Evolutionary conservation across 2,329 filamentous ascomycete species (phyloP).

Genomic region (Diaporthe caulivora): DNA sequence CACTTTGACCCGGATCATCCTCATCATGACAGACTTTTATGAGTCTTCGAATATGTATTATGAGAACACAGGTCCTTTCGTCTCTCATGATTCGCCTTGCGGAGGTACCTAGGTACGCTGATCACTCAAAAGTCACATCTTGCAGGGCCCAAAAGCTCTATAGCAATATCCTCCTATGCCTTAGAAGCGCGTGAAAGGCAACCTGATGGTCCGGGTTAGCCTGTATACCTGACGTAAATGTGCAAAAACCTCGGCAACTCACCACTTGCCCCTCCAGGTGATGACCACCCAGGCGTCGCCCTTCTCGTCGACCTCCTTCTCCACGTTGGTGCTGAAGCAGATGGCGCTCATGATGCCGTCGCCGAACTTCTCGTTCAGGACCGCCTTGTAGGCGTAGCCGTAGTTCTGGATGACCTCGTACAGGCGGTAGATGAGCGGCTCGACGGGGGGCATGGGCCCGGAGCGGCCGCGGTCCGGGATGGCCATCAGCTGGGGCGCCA

Average conservation of each 20-base stretch:
- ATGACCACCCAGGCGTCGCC: slow-evolving; percentile 88
- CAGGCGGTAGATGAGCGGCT: slow-evolving; percentile 89
- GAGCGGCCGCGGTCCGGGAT: slow-evolving; percentile 86
- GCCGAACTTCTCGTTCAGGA: slow-evolving; percentile 94
- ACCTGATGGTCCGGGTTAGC: slow-evolving; percentile 43
- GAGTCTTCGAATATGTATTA: background rate
- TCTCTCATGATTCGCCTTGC: background rate
- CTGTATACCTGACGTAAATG: background rate
- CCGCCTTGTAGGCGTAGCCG: slow-evolving; percentile 94
- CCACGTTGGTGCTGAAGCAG: slow-evolving; percentile 88
- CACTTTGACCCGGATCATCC: no score
- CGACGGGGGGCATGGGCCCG: slow-evolving; percentile 85
- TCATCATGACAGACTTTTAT: background rate
- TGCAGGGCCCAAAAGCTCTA: background rate
- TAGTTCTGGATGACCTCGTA: slow-evolving; percentile 98
- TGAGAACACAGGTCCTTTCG: background rate
- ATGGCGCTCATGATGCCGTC: slow-evolving; percentile 98
- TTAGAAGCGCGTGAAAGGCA: slow-evolving; percentile 54
- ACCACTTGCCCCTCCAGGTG: slow-evolving; percentile 87
- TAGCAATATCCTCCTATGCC: background rate
- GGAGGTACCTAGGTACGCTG: background rate
- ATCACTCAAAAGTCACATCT: background rate
- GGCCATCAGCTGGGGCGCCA: slow-evolving; percentile 74
- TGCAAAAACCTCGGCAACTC: slow-evolving; percentile 47
- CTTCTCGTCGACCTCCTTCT: slow-evolving; percentile 91